Percentiles rank a stretch among this genome's conserved stretches.
phyloP scores from a whole-genome alignment of 805 yeast species.

The Schizosaccharomyces lindneri region DNA sequence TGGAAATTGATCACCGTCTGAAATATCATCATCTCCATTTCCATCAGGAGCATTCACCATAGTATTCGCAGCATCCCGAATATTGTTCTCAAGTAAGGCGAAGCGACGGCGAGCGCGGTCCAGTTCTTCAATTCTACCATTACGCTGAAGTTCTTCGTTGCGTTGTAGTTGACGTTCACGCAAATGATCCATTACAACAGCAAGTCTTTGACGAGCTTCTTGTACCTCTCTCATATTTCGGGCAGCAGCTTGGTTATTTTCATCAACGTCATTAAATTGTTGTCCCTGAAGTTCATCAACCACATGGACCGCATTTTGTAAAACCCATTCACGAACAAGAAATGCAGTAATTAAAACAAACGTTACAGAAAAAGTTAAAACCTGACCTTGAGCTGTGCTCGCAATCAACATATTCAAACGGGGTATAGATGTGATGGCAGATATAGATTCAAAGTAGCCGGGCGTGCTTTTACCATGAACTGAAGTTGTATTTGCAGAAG shows the following conservation, averaged over 20 bases:
- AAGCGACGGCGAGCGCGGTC: not conserved
- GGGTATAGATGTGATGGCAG: not conserved
- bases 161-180: not conserved
- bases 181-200: not conserved
- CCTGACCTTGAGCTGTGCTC: constrained; percentile 11
- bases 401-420: not conserved
- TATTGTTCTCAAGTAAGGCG: not conserved
- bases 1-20: too few species aligned
- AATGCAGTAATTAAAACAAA: constrained; percentile 19
- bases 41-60: too few species aligned
- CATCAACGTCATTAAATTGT: constrained; percentile 3
- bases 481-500: not conserved
- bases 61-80: not conserved
- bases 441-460: not conserved
- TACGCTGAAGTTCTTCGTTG: not conserved
- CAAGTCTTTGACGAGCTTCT: constrained; percentile 1
- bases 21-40: too few species aligned
- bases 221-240: constrained; percentile 7
- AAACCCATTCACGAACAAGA: constrained; percentile 15
- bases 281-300: constrained; percentile 1
- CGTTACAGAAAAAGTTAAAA: constrained; percentile 10
- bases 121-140: not conserved
- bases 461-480: not conserved
- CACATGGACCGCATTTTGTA: constrained; percentile 10
- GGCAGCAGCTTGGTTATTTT: constrained; percentile 8